These are phyloP conservation scores for Plasmopara halstedii DNA, from an alignment of 352 stramenopile genomes.

Conservation along the genomic window DNA sequence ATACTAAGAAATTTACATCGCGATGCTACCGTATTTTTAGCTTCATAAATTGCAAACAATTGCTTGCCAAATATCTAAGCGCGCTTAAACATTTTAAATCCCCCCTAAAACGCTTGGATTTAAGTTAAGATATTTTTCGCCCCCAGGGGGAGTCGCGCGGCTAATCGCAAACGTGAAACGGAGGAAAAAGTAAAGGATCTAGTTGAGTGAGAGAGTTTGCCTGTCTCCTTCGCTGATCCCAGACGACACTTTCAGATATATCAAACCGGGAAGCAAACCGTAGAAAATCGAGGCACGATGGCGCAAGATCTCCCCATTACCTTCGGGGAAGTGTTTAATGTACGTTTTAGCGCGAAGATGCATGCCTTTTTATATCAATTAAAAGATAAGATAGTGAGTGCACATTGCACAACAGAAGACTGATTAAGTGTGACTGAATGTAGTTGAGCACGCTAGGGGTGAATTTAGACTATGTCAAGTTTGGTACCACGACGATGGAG, in stretches of 20 bases:
- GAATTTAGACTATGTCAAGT: slow-evolving; percentile 89
- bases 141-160: slow-evolving; percentile 14
- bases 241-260: slow-evolving; percentile 17
- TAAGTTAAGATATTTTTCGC: slow-evolving; percentile 15
- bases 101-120: slow-evolving; percentile 16
- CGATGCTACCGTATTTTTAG: background rate
- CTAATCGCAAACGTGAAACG: slow-evolving; percentile 68
- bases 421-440: slow-evolving; percentile 11
- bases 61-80: slow-evolving; percentile 18
- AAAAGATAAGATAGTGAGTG: too few species aligned
- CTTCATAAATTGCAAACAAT: background rate
- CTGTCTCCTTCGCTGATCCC: slow-evolving; percentile 13
- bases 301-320: slow-evolving; percentile 86
- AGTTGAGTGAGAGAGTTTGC: slow-evolving; percentile 9
- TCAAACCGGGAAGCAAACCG: slow-evolving; percentile 3
- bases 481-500: slow-evolving; percentile 94
- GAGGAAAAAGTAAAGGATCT: slow-evolving; percentile 36
- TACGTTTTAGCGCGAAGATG: too few species aligned
- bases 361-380: too few species aligned
- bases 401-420: too few species aligned
- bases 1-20: too few species aligned
- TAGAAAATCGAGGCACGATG: slow-evolving; percentile 31
- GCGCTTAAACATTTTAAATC: slow-evolving; percentile 16
- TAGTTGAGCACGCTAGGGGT: slow-evolving; percentile 84
- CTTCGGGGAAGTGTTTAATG: slow-evolving; percentile 86